Conservation (phyloP, 1,284 basidiomycete species). For the Tilletiaria anomala region DNA sequence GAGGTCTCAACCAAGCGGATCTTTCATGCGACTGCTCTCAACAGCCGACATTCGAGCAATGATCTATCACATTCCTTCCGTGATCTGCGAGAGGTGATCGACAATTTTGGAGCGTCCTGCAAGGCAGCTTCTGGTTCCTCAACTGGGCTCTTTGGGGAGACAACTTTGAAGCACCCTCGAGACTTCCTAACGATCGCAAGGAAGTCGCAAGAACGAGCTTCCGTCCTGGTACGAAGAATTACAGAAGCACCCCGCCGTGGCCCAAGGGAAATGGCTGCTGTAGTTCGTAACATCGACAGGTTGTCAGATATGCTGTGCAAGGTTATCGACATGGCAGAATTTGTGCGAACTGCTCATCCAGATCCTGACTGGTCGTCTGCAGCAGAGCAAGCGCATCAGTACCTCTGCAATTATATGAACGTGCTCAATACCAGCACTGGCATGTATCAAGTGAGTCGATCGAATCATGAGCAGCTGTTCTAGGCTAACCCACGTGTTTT, state of each 20-base stretch:
- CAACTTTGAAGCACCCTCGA: conserved; percentile 18
- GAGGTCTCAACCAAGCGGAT: too few relatives aligned
- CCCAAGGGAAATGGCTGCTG: conserved; percentile 13
- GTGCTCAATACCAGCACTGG: conserved; percentile 88
- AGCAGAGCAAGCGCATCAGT: conserved; percentile 76
- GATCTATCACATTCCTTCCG: too few relatives aligned
- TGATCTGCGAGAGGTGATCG: too few relatives aligned
- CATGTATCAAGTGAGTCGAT: conserved; percentile 53
- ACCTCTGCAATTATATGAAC: conserved; percentile 92
- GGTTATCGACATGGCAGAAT: conserved; percentile 89
- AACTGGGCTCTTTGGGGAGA: conserved; percentile 28
- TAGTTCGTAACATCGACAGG: conserved; percentile 52
- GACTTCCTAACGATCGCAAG: conserved; percentile 25
- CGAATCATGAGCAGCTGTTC: conserved; percentile 15
- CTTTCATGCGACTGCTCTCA: too few relatives aligned
- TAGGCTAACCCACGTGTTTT: conserved; percentile 40
- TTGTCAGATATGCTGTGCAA: conserved; percentile 88
- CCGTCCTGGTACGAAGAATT: conserved; percentile 33
- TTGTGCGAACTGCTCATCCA: conserved; percentile 83
- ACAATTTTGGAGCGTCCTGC: too few relatives aligned
- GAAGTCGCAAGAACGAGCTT: conserved; percentile 27
- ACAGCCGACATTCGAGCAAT: too few relatives aligned
- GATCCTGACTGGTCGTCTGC: conserved; percentile 65
- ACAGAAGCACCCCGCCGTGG: conserved; percentile 12
- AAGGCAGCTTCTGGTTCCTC: too few relatives aligned